Evolutionary conservation across 257 asterid genomes (phyloP).

Genomic region (Solanum chmielewskii): DNA sequence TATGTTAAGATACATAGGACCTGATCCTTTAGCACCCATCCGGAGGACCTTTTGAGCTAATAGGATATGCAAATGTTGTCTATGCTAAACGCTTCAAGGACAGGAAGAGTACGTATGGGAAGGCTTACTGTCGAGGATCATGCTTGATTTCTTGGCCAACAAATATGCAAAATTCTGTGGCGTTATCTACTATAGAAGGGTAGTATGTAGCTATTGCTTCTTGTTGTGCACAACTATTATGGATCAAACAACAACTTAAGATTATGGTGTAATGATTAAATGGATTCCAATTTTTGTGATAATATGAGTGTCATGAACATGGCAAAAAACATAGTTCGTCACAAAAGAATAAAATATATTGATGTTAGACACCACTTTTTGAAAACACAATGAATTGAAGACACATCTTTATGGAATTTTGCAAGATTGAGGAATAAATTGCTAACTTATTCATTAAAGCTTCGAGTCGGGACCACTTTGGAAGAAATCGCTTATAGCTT

Average conservation of each 20-base stretch:
- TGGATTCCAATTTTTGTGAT: not conserved
- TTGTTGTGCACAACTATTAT: not conserved
- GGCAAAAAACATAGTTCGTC: not conserved
- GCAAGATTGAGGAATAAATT: not conserved
- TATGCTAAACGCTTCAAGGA: not conserved
- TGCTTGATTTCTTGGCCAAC: not conserved
- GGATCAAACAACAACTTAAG: not conserved
- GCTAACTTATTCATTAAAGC: not conserved
- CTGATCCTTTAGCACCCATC: not conserved
- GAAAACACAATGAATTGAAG: not conserved
- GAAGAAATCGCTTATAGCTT: not conserved
- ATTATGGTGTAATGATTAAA: not conserved
- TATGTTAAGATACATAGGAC: not conserved
- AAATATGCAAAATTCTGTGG: not conserved
- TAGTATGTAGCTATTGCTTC: not conserved
- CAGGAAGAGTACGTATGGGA: not conserved
- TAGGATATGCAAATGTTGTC: not conserved
- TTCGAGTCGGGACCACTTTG: not conserved
- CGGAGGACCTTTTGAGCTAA: not conserved
- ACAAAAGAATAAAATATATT: not conserved
- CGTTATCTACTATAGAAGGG: not conserved
- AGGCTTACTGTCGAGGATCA: not conserved
- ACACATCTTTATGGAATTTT: not conserved
- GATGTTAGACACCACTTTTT: not conserved
- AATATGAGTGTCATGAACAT: not conserved